Percentiles rank a stretch among this genome's conserved stretches.
Conservation (phyloP, 805 yeast genomes). For the Clavispora phyllophila region DNA sequence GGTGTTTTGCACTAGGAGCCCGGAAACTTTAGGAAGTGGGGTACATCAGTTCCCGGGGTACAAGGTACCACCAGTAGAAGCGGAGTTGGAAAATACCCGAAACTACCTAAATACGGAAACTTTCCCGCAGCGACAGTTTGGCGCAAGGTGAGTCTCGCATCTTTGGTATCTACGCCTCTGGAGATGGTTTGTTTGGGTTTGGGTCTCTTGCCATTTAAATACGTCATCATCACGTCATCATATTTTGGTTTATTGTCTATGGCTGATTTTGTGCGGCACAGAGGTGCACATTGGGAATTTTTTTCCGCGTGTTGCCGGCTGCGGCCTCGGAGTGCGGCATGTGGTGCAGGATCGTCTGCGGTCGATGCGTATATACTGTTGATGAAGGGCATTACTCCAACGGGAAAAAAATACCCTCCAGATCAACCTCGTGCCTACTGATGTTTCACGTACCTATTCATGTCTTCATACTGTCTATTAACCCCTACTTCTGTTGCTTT, state of each 20-base stretch:
- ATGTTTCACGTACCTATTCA: too few species aligned
- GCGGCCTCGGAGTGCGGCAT: not conserved
- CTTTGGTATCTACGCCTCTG: too few species aligned
- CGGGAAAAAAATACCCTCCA: too few species aligned
- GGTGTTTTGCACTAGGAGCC: not conserved
- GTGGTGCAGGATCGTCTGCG: too few species aligned
- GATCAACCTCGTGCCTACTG: too few species aligned
- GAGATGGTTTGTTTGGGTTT: not conserved
- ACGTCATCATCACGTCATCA: not conserved
- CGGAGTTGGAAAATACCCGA: not conserved
- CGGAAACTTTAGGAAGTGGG: not conserved
- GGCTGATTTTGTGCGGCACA: not conserved
- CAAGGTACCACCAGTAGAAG: not conserved
- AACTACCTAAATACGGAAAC: too few species aligned
- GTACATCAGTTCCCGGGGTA: not conserved
- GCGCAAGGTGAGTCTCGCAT: too few species aligned
- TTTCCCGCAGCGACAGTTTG: too few species aligned
- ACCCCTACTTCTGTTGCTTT: constrained; percentile 37
- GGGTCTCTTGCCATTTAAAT: too few species aligned
- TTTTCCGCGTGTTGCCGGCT: not conserved
- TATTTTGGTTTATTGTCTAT: not conserved
- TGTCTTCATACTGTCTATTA: constrained; percentile 6
- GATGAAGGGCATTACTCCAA: too few species aligned
- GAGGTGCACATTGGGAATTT: not conserved
- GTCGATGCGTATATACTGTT: too few species aligned